phyloP scores from a whole-genome alignment of 2,329 filamentous ascomycete genomes.

The Dactylellina leptospora region DNA sequence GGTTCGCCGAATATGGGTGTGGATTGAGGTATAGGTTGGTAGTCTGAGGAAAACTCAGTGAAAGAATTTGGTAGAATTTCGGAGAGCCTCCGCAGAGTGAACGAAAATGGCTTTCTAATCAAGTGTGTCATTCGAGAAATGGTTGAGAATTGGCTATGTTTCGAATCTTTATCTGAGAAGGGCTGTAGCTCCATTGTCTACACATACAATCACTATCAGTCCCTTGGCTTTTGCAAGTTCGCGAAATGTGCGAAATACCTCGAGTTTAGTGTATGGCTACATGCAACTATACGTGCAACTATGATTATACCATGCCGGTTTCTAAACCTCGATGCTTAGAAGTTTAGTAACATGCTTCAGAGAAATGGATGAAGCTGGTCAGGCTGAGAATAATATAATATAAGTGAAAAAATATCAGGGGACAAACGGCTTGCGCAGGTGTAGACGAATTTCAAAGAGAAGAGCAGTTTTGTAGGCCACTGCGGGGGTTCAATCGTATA shows the following conservation, averaged over 20 bases:
- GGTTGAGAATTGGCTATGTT: neutral
- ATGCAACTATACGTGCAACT: neutral
- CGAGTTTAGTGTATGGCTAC: neutral
- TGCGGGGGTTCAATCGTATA: neutral
- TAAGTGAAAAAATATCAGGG: no score
- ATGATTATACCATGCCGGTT: no score
- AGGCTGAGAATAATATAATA: no score
- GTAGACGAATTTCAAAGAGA: neutral
- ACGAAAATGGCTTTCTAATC: neutral
- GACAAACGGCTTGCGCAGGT: neutral
- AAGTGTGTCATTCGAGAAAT: neutral
- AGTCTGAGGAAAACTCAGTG: constrained; percentile 1
- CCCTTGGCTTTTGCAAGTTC: neutral
- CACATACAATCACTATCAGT: neutral
- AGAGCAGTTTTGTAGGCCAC: no score
- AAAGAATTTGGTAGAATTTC: neutral
- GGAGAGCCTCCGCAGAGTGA: neutral
- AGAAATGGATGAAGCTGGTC: no score
- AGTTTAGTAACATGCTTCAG: no score
- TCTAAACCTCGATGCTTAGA: no score
- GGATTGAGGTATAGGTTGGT: constrained; percentile 17
- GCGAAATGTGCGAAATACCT: neutral
- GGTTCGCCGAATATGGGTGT: neutral
- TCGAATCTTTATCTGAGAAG: neutral
- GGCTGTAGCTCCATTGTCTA: neutral